Evolutionary conservation across 2,329 filamentous ascomycete genomes (phyloP).

Genomic region (Apiospora sp.): DNA sequence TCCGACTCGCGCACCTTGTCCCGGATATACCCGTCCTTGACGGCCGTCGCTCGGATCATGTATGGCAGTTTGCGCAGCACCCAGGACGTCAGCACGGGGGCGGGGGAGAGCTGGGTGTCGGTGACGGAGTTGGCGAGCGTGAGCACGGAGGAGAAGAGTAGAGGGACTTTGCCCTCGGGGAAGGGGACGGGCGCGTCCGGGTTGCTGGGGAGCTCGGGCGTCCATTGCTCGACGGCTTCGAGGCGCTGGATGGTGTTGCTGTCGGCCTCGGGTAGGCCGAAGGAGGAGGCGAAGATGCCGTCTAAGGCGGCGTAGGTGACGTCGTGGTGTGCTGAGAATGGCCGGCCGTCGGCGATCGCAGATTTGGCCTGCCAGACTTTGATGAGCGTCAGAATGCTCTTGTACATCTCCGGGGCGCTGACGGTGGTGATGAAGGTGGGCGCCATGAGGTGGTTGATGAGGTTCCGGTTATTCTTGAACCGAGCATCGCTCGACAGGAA

Average conservation of each 20-base stretch:
- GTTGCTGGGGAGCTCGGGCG: neutral
- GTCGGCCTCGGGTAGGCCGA: conserved; percentile 25
- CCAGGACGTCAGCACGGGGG: conserved; percentile 20
- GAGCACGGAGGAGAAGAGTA: conserved; percentile 19
- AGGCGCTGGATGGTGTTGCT: conserved; percentile 29
- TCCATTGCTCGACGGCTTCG: conserved; percentile 30
- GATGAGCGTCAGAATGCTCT: conserved; percentile 17
- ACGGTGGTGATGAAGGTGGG: conserved; percentile 24
- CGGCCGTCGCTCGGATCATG: conserved; percentile 6
- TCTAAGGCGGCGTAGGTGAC: conserved; percentile 23
- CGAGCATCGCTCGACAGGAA: conserved; percentile 8
- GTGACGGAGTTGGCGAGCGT: conserved; percentile 22
- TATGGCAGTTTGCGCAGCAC: conserved; percentile 18
- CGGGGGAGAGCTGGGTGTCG: conserved; percentile 21
- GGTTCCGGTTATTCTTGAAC: conserved; percentile 22
- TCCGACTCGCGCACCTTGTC: neutral
- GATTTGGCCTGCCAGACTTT: conserved; percentile 27
- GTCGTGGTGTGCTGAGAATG: conserved; percentile 24
- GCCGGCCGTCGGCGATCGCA: conserved; percentile 3
- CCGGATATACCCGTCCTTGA: conserved; percentile 22
- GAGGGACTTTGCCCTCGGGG: conserved; percentile 30
- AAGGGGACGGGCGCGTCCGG: conserved; percentile 35
- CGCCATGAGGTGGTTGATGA: conserved; percentile 28
- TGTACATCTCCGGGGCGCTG: conserved; percentile 25
- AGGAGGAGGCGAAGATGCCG: conserved; percentile 25